Conservation (phyloP, 164 flowering plant species). For the Platanus orientalis region DNA sequence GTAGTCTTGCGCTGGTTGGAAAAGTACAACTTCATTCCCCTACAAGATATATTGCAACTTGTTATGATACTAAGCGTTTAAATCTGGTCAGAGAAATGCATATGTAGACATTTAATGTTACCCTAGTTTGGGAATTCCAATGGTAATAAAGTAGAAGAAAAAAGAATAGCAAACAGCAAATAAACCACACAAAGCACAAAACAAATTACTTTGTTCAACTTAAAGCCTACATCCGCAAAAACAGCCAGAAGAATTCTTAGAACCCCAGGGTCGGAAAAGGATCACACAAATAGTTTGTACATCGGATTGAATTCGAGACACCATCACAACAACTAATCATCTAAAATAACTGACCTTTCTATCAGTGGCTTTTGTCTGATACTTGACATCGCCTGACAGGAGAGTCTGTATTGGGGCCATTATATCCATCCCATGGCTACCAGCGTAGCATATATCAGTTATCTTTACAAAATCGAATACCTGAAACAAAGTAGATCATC, state of each 20-base stretch:
- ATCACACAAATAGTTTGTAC: conserved; percentile 25
- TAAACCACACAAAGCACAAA: too few relatives aligned
- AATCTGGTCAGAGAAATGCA: too few relatives aligned
- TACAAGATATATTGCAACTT: too few relatives aligned
- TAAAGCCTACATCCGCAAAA: too few relatives aligned
- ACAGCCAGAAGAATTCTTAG: too few relatives aligned
- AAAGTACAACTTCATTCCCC: conserved; percentile 43
- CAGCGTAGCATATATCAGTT: conserved; percentile 37
- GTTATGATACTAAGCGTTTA: too few relatives aligned
- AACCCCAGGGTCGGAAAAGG: too few relatives aligned
- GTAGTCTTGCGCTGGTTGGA: conserved; percentile 70
- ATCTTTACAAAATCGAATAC: conserved; percentile 40
- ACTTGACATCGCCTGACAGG: conserved; percentile 12
- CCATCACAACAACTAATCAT: neutral
- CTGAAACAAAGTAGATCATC: conserved; percentile 16
- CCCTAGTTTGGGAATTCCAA: too few relatives aligned
- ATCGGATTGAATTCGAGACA: conserved; percentile 59
- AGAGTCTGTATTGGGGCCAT: conserved; percentile 23
- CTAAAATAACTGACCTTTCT: conserved; percentile 25
- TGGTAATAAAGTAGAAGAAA: too few relatives aligned
- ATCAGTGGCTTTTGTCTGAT: conserved; percentile 25
- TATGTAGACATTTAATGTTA: too few relatives aligned
- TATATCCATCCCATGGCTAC: conserved; percentile 61
- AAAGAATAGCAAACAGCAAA: neutral
- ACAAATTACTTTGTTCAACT: too few relatives aligned